These are phyloP conservation scores for Colletotrichum navitas DNA, from an alignment of 2,329 filamentous ascomycete species.

Conservation along the genomic window DNA sequence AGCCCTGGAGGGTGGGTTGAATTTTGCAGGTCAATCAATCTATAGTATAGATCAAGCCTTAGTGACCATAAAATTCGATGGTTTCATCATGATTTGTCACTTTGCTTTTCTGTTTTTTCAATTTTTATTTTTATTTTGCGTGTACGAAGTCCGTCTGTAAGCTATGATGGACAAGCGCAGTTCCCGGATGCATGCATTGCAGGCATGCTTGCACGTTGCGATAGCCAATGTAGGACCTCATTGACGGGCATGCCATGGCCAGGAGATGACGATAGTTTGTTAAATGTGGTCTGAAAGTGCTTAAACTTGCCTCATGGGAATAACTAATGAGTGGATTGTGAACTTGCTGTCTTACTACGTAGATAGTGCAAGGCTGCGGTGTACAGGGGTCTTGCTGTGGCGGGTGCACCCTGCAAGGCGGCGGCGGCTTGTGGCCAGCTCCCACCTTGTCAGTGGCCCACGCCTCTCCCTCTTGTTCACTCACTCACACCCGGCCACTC, in stretches of 20 bases:
- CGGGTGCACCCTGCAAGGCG: slow-evolving; percentile 40
- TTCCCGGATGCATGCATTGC: too few relatives aligned
- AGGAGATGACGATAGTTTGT: neutral
- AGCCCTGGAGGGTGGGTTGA: neutral
- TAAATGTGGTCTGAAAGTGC: neutral
- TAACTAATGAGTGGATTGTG: slow-evolving; percentile 16
- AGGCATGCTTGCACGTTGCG: neutral
- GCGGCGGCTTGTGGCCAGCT: slow-evolving; percentile 39
- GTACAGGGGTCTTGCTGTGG: slow-evolving; percentile 36
- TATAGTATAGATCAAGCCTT: slow-evolving; percentile 14
- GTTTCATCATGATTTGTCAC: neutral
- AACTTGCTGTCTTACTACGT: slow-evolving; percentile 15
- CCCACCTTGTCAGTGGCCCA: slow-evolving; percentile 41
- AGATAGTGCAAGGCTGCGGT: slow-evolving; percentile 36
- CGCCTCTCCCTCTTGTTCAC: slow-evolving; percentile 37
- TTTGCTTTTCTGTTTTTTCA: neutral
- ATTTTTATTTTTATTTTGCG: neutral
- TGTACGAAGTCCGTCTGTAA: neutral
- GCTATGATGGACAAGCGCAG: neutral
- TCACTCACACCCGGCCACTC: slow-evolving; percentile 33
- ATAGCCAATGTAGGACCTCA: neutral
- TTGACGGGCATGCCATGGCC: neutral
- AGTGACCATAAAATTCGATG: neutral
- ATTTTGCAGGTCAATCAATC: neutral
- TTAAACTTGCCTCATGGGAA: slow-evolving; percentile 25